A percentile compares a stretch with the other conserved stretches of the same genome.
Evolutionary conservation across 345 rosid species (phyloP).

Genomic region (thale cress (Arabidopsis thaliana)): DNA sequence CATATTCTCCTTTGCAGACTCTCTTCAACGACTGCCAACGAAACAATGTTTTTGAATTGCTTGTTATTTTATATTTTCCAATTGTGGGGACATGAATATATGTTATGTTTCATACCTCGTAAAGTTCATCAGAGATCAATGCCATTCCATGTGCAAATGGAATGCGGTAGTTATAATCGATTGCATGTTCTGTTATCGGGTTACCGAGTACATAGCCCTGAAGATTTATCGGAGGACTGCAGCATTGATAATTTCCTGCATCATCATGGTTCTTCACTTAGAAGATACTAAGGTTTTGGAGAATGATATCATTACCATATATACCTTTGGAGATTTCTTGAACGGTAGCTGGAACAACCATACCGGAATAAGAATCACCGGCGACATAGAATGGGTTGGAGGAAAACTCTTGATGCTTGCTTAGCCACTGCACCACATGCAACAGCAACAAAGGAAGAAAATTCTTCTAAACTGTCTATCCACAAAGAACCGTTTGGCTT

Average conservation of each 20-base stretch:
- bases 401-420: constrained; percentile 55
- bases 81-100: background rate
- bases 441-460: background rate
- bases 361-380: constrained; percentile 73
- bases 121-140: constrained; percentile 72
- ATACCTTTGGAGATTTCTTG: constrained; percentile 43
- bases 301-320: too few relatives aligned
- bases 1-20: constrained; percentile 51
- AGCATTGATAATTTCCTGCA: constrained; percentile 58
- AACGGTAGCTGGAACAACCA: constrained; percentile 52
- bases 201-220: constrained; percentile 78
- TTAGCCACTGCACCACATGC: constrained; percentile 55
- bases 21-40: constrained; percentile 48
- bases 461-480: background rate
- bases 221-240: constrained; percentile 50
- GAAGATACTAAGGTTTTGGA: background rate
- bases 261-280: background rate
- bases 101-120: constrained; percentile 48
- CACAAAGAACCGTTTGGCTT: background rate
- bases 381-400: constrained; percentile 55
- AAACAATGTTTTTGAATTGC: too few relatives aligned
- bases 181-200: constrained; percentile 36
- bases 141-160: constrained; percentile 72
- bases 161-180: constrained; percentile 47
- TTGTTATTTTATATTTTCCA: too few relatives aligned